These are phyloP conservation scores for Filobasidium uniguttulatum DNA, from an alignment of 1,284 basidiomycete genomes.

Conservation along the genomic window DNA sequence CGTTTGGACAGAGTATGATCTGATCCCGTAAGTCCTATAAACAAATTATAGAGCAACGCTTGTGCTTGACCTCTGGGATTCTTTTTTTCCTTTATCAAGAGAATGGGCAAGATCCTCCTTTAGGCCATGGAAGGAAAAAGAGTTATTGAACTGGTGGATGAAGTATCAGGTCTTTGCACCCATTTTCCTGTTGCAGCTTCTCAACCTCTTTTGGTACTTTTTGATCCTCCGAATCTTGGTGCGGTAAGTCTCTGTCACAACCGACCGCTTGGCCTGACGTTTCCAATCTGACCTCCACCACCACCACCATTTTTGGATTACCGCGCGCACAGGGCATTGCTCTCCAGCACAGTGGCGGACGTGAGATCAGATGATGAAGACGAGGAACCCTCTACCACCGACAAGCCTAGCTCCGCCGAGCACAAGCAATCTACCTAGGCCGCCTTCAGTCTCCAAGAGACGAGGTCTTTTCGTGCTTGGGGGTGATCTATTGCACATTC, in stretches of 20 bases:
- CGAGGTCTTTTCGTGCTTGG: too few species aligned
- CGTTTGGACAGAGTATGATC: conserved; percentile 65
- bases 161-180: conserved; percentile 65
- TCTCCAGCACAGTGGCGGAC: conserved; percentile 30
- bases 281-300: conserved; percentile 1
- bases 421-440: too few species aligned
- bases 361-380: conserved; percentile 42
- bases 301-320: not conserved
- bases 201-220: conserved; percentile 86
- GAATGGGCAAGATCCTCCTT: conserved; percentile 33
- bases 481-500: too few species aligned
- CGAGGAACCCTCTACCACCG: too few species aligned
- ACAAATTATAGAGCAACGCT: too few species aligned
- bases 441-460: too few species aligned
- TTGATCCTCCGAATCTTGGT: conserved; percentile 57
- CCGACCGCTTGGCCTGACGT: not conserved
- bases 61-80: not conserved
- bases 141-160: conserved; percentile 66
- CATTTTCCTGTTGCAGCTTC: conserved; percentile 56
- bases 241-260: conserved; percentile 36
- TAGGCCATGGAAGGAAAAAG: conserved; percentile 19
- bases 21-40: conserved; percentile 53
- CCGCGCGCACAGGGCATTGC: conserved; percentile 24
- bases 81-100: conserved; percentile 37
- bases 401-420: too few species aligned